Evolutionary conservation across 345 rosid species (phyloP).

Genomic region (Sapria himalayana): DNA sequence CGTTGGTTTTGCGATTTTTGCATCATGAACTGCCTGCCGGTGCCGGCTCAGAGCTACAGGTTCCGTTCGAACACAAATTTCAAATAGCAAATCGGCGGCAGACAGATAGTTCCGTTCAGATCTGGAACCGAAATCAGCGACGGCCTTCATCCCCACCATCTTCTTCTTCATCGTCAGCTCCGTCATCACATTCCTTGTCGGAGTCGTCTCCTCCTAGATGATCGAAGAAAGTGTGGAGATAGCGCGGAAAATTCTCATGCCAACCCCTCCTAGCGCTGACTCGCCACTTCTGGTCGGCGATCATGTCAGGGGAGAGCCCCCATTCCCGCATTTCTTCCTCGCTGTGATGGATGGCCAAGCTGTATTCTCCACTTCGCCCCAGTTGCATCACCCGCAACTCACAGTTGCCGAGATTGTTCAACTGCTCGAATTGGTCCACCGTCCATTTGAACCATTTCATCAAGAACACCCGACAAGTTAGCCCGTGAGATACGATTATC

Average conservation of each 20-base stretch:
- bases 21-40: too few relatives aligned
- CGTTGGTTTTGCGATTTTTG: too few relatives aligned
- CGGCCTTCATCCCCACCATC: too few relatives aligned
- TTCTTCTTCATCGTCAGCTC: too few relatives aligned
- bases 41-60: too few relatives aligned
- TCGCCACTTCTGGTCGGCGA: conserved; percentile 74
- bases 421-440: conserved; percentile 58
- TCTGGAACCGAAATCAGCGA: too few relatives aligned
- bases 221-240: conserved; percentile 46
- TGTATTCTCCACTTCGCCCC: conserved; percentile 70
- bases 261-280: conserved; percentile 31
- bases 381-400: conserved; percentile 63
- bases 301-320: conserved; percentile 80
- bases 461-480: conserved; percentile 67
- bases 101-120: too few relatives aligned
- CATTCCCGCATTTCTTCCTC: conserved; percentile 58
- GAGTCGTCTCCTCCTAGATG: conserved; percentile 17
- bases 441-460: conserved; percentile 99
- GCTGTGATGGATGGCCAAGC: conserved; percentile 60
- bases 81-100: too few relatives aligned
- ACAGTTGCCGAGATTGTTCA: conserved; percentile 60
- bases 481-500: conserved; percentile 62
- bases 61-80: too few relatives aligned
- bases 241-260: conserved; percentile 59
- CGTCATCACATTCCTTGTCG: conserved; percentile 9